phyloP scores from a whole-genome alignment of 805 yeast species.

The Komagataella ulmi region DNA sequence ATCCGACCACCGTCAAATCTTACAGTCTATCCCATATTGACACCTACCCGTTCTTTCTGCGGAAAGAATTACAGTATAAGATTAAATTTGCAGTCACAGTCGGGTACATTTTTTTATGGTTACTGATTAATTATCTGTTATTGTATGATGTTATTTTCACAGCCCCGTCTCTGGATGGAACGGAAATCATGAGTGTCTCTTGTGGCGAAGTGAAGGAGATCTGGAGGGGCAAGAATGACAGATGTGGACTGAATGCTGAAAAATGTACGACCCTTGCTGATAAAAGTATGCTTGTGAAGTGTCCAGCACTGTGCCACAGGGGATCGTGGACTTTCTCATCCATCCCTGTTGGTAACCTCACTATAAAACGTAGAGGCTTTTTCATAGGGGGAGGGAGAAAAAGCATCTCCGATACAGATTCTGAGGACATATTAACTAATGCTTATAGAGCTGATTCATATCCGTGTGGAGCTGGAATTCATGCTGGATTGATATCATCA shows the following conservation, averaged over 20 bases:
- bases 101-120: slow-evolving; percentile 34
- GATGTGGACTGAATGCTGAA: slow-evolving; percentile 64
- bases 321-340: slow-evolving; percentile 68
- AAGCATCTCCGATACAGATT: slow-evolving; percentile 5
- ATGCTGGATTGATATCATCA: slow-evolving; percentile 69
- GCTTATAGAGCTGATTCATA: slow-evolving; percentile 85
- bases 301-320: slow-evolving; percentile 82
- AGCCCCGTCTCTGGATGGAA: slow-evolving; percentile 18
- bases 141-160: slow-evolving; percentile 31
- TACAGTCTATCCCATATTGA: slow-evolving; percentile 20
- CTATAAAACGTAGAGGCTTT: slow-evolving; percentile 57
- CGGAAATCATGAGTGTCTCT: slow-evolving; percentile 28
- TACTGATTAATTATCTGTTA: slow-evolving; percentile 22
- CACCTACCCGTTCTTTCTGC: slow-evolving; percentile 25
- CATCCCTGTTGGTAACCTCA: slow-evolving; percentile 56
- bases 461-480: slow-evolving; percentile 84
- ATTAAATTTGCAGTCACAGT: slow-evolving; percentile 17
- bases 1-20: slow-evolving; percentile 26
- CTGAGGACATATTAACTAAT: slow-evolving; percentile 22
- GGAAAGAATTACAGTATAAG: slow-evolving; percentile 13
- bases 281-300: slow-evolving; percentile 43
- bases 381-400: slow-evolving; percentile 64
- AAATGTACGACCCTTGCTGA: slow-evolving; percentile 35
- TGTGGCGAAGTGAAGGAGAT: slow-evolving; percentile 32
- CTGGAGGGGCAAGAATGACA: slow-evolving; percentile 68